A percentile compares a stretch with the other conserved stretches of the same genome.
These are phyloP conservation scores for Phragmites australis DNA, from an alignment of 176 grass and related monocot species.

Conservation along the genomic window DNA sequence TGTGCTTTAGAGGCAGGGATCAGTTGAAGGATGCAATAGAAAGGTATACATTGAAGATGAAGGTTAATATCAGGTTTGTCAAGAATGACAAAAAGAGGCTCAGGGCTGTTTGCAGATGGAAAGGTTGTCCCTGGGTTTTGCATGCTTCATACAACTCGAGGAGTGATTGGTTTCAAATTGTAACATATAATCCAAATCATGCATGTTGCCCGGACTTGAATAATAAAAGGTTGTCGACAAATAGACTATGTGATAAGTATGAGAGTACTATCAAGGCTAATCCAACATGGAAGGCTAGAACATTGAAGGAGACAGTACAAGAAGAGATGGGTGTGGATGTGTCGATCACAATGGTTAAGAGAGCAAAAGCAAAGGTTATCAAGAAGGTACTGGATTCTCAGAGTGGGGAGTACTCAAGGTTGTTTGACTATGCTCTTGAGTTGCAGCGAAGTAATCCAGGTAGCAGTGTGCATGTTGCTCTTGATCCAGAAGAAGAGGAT, in stretches of 20 bases:
- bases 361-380: background rate
- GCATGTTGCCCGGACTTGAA: background rate
- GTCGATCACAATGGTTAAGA: background rate
- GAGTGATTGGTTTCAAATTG: background rate
- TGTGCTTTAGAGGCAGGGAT: background rate
- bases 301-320: background rate
- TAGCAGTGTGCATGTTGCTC: background rate
- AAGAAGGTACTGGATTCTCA: background rate
- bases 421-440: background rate
- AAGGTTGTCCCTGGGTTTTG: background rate
- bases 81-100: background rate
- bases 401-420: background rate
- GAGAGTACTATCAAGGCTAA: background rate
- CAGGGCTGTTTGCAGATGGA: background rate
- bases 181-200: background rate
- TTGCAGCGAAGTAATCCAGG: background rate
- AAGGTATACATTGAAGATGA: background rate
- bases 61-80: background rate
- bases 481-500: background rate
- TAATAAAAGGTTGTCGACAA: background rate
- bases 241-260: background rate
- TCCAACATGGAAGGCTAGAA: background rate
- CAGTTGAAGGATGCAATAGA: background rate
- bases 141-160: background rate
- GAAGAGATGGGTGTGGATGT: too few species aligned